phyloP scores from a whole-genome alignment of 1,284 basidiomycete species.

The Pterulicium gracile region DNA sequence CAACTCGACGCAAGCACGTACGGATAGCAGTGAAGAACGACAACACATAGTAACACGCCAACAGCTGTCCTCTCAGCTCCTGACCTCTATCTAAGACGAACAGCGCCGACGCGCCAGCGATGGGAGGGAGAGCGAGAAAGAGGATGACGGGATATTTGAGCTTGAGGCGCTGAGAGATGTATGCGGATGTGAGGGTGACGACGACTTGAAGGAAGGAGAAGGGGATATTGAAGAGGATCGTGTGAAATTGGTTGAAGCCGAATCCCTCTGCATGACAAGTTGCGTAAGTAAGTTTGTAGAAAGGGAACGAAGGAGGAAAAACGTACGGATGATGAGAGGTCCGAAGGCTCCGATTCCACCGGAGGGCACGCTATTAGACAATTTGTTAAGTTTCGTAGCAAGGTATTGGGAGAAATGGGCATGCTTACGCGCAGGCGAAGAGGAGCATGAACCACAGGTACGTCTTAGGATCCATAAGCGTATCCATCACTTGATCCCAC shows the following conservation, averaged over 20 bases:
- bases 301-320: neutral
- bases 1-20: slow-evolving; percentile 7
- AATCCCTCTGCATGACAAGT: slow-evolving; percentile 22
- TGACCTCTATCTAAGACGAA: slow-evolving; percentile 21
- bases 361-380: slow-evolving; percentile 26
- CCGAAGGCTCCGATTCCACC: slow-evolving; percentile 31
- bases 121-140: slow-evolving; percentile 25
- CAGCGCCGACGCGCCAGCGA: slow-evolving; percentile 26
- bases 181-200: slow-evolving; percentile 26
- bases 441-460: slow-evolving; percentile 32
- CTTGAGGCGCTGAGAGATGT: slow-evolving; percentile 33
- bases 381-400: no score
- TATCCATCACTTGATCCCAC: slow-evolving; percentile 32
- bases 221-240: slow-evolving; percentile 38
- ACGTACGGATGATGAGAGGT: slow-evolving; percentile 29
- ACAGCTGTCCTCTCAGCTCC: slow-evolving; percentile 20
- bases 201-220: slow-evolving; percentile 36
- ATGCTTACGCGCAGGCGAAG: slow-evolving; percentile 26
- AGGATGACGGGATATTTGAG: slow-evolving; percentile 40
- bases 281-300: neutral
- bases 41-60: slow-evolving; percentile 33
- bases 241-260: slow-evolving; percentile 26
- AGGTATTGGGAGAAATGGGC: no score
- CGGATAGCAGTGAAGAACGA: slow-evolving; percentile 25
- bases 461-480: slow-evolving; percentile 30